Base-by-base conservation (phyloP, 2,329 filamentous ascomycete species). In the Arthroderma sp. region DNA sequence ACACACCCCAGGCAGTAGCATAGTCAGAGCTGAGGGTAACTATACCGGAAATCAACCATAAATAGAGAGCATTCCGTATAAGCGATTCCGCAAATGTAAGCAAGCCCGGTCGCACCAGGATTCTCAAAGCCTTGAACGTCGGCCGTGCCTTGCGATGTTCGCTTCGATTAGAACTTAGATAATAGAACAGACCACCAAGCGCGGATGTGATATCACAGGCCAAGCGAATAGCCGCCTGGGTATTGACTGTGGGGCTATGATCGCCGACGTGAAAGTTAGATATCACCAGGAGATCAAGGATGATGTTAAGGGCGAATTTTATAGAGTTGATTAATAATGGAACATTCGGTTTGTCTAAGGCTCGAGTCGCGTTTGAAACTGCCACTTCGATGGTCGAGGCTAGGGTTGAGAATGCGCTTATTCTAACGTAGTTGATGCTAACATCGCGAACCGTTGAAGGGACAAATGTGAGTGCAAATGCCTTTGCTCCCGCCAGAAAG, bases 1-100 rank as follows among this genome's bases (percentile, higher is more conserved):
- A 86, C 6, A 85, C 67, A 1, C 80, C 77, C 81, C 80, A 86
- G 0, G 81, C 79, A 0, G 80, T 85, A 0, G 80, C 77, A 57
- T 85, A 85, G 5, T 75, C 71, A 0, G 65, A 61, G 0, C 80
- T 80, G 47, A 85, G 66, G 0, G 71, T 63, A 0, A 85, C 71
- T 11, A 86, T 81, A 4, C 71, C 75, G 43, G 65, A 71, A 0
- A 85, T 71, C 0, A 85, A 67, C 81, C 80, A 85, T 0, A 85
- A 71, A 48, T 85, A 85, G 0, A 86, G 65, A 0, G 77, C 70
- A 49, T 85, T 86, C 5, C 81, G 69, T 3, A 84, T 61, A 0
- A 75, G 77, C 0, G 80, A 84, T 55, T 85, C 81, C 5, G 62
- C 38, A 34, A 85, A 77, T 0, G 75, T 80, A 33, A 75, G 64